Percentiles rank a stretch among this genome's conserved stretches.
Conservation (phyloP, 768 basidiomycete species). For the Leccinum variicolor region DNA sequence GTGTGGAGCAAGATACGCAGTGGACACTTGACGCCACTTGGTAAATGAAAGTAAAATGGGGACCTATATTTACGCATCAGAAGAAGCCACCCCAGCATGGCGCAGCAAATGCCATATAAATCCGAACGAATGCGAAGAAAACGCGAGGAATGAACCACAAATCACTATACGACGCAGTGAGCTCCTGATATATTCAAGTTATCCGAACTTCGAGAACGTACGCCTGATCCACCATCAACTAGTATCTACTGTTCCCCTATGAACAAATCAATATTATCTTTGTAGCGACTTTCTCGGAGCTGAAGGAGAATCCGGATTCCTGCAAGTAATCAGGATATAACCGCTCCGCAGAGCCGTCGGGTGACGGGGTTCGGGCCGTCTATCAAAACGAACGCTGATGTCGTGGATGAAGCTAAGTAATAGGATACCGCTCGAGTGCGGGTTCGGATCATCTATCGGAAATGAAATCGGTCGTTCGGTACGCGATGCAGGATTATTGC, state of each 20-base stretch:
- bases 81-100: neutral
- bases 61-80: too few species aligned
- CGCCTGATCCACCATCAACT: neutral
- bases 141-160: neutral
- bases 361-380: constrained; percentile 45
- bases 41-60: too few species aligned
- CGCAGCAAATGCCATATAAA: neutral
- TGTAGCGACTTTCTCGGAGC: constrained; percentile 52
- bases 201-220: neutral
- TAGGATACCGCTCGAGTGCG: constrained; percentile 19
- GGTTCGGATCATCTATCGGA: neutral
- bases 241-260: neutral
- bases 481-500: neutral
- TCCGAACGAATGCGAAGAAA: neutral
- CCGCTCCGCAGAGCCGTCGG: constrained; percentile 33
- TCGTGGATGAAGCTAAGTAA: constrained; percentile 28
- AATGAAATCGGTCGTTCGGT: neutral
- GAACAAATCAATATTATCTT: neutral
- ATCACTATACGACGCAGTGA: neutral
- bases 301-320: constrained; percentile 44
- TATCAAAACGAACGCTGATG: constrained; percentile 5
- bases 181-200: neutral
- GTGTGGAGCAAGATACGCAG: neutral
- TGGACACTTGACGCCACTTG: too few species aligned
- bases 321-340: constrained; percentile 38